Evolutionary conservation across 2,329 filamentous ascomycete genomes (phyloP).

Genomic region (Eutypa lata): DNA sequence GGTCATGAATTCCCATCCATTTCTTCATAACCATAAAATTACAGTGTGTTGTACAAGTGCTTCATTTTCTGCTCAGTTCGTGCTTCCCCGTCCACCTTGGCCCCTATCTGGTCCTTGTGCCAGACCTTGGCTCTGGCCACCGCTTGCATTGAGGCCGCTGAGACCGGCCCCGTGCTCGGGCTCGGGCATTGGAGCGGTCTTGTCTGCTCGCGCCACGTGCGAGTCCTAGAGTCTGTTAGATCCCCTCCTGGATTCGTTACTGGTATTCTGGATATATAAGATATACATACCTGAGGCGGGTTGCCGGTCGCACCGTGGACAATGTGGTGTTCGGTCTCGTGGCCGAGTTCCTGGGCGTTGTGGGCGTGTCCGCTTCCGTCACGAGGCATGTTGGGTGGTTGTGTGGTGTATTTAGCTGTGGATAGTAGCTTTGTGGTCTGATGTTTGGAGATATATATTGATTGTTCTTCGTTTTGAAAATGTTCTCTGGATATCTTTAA

Average conservation of each 20-base stretch:
- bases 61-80: neutral
- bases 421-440: neutral
- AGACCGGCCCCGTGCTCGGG: slow-evolving; percentile 42
- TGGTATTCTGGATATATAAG: too few species aligned
- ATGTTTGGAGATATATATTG: too few species aligned
- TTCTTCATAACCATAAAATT: too few species aligned
- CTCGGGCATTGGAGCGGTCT: slow-evolving; percentile 47
- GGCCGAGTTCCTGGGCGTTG: slow-evolving; percentile 33
- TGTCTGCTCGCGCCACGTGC: slow-evolving; percentile 45
- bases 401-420: slow-evolving; percentile 2
- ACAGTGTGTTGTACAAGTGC: neutral
- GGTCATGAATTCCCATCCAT: too few species aligned
- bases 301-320: slow-evolving; percentile 39
- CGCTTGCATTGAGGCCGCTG: slow-evolving; percentile 38
- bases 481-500: too few species aligned
- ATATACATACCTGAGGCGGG: slow-evolving; percentile 33
- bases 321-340: slow-evolving; percentile 38
- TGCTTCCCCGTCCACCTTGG: slow-evolving; percentile 31
- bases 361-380: slow-evolving; percentile 46
- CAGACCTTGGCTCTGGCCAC: slow-evolving; percentile 41
- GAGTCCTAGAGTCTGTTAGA: slow-evolving; percentile 12
- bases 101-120: slow-evolving; percentile 37
- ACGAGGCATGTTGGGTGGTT: slow-evolving; percentile 43
- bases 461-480: too few species aligned
- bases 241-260: neutral